Conservation (phyloP, 805 yeast genomes). For the Suhomyces canberraensis region DNA sequence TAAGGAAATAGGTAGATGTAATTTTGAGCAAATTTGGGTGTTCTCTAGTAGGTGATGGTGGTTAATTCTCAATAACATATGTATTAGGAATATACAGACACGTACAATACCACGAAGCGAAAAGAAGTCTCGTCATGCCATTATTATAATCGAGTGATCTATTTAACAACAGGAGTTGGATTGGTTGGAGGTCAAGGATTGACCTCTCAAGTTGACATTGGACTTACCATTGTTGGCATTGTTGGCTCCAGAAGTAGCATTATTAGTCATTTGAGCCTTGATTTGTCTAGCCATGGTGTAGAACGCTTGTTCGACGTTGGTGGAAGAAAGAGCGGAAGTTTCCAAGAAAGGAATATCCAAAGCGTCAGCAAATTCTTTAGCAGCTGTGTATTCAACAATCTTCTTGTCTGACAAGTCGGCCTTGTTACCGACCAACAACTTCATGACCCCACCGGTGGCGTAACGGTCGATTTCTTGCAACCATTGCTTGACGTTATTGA, state of each 20-base stretch:
- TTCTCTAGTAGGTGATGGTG: too few species aligned
- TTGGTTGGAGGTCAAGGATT: constrained; percentile 44
- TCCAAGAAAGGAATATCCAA: constrained; percentile 92
- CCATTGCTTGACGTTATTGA: constrained; percentile 97
- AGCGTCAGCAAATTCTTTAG: constrained; percentile 96
- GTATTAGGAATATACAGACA: not conserved
- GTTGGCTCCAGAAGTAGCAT: constrained; percentile 39
- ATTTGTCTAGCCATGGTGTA: constrained; percentile 98
- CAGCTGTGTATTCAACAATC: constrained; percentile 92
- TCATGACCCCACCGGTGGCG: constrained; percentile 96
- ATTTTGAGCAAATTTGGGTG: too few species aligned
- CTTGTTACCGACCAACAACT: constrained; percentile 93
- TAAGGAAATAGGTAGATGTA: too few species aligned
- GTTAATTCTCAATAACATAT: not conserved
- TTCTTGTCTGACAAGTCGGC: constrained; percentile 91
- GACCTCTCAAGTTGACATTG: constrained; percentile 72
- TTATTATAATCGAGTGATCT: not conserved
- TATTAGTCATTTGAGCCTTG: constrained; percentile 86
- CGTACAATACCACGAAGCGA: too few species aligned
- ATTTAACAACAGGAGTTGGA: constrained; percentile 38
- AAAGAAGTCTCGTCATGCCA: not conserved
- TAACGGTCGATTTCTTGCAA: constrained; percentile 96
- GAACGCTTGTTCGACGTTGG: constrained; percentile 98
- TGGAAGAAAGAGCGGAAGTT: constrained; percentile 91
- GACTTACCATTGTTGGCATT: constrained; percentile 47